Evolutionary conservation across 768 basidiomycete species (phyloP), one percentile per base, ranked within the genome.

Genomic region (Pleurotus giganteus): DNA sequence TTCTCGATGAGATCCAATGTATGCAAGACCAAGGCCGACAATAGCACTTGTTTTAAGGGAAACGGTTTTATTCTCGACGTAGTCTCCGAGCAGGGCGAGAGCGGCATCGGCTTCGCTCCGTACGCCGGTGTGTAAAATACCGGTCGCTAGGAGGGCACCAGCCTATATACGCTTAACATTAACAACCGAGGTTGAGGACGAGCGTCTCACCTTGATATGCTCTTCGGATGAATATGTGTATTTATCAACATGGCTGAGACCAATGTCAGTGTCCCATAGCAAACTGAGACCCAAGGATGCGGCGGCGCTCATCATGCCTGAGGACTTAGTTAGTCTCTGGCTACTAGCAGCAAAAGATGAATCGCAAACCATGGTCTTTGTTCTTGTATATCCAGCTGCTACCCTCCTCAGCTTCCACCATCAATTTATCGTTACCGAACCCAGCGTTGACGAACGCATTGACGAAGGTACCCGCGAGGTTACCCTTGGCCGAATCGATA

Each of bases 351-450:
- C 13, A 19, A 47, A 11, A 26, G 15, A 24, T 4, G 19, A 5
- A 27, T 49, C 17, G 65, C 78, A 19, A 55, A 87, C 95, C 97
- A 59, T 97, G 93, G 51, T 98, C 96, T 74, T 98, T 98, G 78
- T 98, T 98, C 81, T 98, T 98, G 79, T 98, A 99, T 55, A 99
- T 93, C 94, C 94, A 99, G 63, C 93, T 95, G 70, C 85, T 91
- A 12, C 97, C 96, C 64, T 97, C 95, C 56, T 94, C 91, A 1
- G 94, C 96, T 65, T 88, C 89, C 4, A 95, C 94, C 92, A 99
- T 96, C 52, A 99, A 81, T 68, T 97, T 98, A 69, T 99, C 97
- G 67, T 99, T 99, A 21, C 94, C 94, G 65, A 95, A 99, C 0
- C 96, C 97, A 41, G 94, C 96, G 65, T 99, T 99, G 50, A 98